Evolutionary conservation across 2,329 filamentous ascomycete genomes (phyloP).

Genomic region (Trichoderma citrinoviride): DNA sequence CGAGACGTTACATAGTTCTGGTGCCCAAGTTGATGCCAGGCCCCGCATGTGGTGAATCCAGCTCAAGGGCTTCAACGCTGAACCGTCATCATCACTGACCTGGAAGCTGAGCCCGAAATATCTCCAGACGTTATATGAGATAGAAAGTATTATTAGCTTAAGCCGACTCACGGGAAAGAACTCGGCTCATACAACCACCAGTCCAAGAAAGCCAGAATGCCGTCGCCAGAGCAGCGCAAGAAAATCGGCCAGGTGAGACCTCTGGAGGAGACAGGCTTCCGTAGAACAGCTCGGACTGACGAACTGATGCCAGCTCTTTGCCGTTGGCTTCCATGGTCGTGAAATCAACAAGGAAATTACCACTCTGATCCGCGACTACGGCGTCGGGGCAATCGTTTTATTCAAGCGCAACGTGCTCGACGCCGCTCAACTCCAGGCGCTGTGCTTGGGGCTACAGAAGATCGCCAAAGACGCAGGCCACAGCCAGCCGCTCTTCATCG

Average conservation of each 20-base stretch:
- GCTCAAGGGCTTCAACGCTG: background rate
- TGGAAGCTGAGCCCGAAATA: background rate
- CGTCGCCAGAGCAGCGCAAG: slow-evolving; percentile 22
- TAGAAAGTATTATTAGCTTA: background rate
- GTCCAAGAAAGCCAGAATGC: slow-evolving; percentile 10
- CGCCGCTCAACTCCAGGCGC: slow-evolving; percentile 26
- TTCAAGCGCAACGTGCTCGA: slow-evolving; percentile 31
- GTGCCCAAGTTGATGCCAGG: background rate
- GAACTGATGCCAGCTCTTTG: slow-evolving; percentile 26
- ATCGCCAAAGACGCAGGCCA: slow-evolving; percentile 29
- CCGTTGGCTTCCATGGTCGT: slow-evolving; percentile 30
- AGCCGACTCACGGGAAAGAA: background rate
- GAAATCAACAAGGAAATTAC: slow-evolving; percentile 27
- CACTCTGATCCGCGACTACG: slow-evolving; percentile 29
- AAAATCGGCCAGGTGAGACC: slow-evolving; percentile 21
- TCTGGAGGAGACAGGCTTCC: background rate
- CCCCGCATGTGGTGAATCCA: background rate
- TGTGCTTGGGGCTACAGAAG: slow-evolving; percentile 28
- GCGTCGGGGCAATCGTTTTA: slow-evolving; percentile 29
- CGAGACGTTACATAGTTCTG: slow-evolving; percentile 17
- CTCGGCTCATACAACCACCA: background rate
- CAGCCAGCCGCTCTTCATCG: slow-evolving; percentile 29
- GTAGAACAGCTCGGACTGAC: background rate
- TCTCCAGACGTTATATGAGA: background rate
- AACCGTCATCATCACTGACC: background rate